Conservation (phyloP, 2,329 filamentous ascomycete species). For the Parastagonospora avenae region DNA sequence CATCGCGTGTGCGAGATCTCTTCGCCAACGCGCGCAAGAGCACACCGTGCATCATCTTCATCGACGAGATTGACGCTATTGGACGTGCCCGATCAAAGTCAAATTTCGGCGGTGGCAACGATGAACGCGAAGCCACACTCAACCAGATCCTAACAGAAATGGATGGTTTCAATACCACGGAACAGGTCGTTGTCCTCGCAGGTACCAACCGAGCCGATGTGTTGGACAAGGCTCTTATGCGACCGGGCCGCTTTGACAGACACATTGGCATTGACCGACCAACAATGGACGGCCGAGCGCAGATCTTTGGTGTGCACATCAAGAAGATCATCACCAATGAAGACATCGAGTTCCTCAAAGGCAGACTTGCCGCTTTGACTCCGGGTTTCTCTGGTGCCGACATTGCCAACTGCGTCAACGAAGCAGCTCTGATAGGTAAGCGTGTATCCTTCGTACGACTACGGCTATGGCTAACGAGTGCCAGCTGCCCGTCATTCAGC, state of each 20-base stretch:
- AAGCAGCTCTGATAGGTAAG: constrained; percentile 93
- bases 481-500: constrained; percentile 83
- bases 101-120: constrained; percentile 87
- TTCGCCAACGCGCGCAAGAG: constrained; percentile 95
- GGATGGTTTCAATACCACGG: constrained; percentile 97
- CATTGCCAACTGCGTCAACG: constrained; percentile 98
- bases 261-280: constrained; percentile 95
- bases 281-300: constrained; percentile 94
- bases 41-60: constrained; percentile 98
- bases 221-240: constrained; percentile 93
- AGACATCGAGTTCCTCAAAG: constrained; percentile 84
- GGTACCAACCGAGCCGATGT: constrained; percentile 96
- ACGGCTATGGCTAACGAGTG: constrained; percentile 47
- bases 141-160: constrained; percentile 99
- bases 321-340: constrained; percentile 94
- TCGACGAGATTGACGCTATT: constrained; percentile 98
- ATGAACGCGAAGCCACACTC: constrained; percentile 94
- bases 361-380: constrained; percentile 87
- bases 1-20: constrained; percentile 90
- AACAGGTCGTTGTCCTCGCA: constrained; percentile 94
- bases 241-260: constrained; percentile 93
- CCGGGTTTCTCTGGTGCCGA: constrained; percentile 97
- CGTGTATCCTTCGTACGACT: constrained; percentile 10
- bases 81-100: constrained; percentile 86
- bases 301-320: constrained; percentile 94